Conservation (phyloP, 768 basidiomycete species). For the Tulasnella sp. region DNA sequence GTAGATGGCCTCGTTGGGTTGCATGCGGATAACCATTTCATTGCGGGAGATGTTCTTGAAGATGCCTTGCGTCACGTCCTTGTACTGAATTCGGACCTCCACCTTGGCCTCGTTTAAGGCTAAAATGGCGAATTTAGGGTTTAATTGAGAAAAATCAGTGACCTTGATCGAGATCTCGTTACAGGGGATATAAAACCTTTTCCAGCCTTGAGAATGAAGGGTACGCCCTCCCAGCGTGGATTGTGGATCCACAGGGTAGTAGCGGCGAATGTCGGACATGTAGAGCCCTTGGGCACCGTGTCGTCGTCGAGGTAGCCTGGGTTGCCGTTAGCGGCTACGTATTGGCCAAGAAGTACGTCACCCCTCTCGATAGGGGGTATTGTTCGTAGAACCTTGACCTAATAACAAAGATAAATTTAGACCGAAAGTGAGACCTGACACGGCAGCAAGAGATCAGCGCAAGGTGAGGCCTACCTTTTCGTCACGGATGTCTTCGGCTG, state of each 20-base stretch:
- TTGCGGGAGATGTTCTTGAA: constrained; percentile 95
- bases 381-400: constrained; percentile 93
- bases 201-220: constrained; percentile 95
- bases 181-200: constrained; percentile 54
- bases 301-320: constrained; percentile 99
- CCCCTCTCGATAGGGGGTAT: constrained; percentile 69
- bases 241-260: constrained; percentile 86
- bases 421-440: not conserved
- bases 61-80: constrained; percentile 92
- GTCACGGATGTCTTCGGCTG: constrained; percentile 93
- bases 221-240: constrained; percentile 96
- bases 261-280: constrained; percentile 91
- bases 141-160: not conserved
- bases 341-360: constrained; percentile 90
- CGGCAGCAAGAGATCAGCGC: constrained; percentile 5
- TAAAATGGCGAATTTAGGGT: constrained; percentile 25
- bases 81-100: constrained; percentile 95
- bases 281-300: constrained; percentile 84
- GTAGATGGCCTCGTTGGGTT: constrained; percentile 93
- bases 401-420: constrained; percentile 1
- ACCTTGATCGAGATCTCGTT: not conserved
- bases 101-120: constrained; percentile 98
- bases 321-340: constrained; percentile 76
- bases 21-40: constrained; percentile 94
- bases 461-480: constrained; percentile 64